phyloP scores from a whole-genome alignment of 441 rosid genomes.

The Brassica hybrid region DNA sequence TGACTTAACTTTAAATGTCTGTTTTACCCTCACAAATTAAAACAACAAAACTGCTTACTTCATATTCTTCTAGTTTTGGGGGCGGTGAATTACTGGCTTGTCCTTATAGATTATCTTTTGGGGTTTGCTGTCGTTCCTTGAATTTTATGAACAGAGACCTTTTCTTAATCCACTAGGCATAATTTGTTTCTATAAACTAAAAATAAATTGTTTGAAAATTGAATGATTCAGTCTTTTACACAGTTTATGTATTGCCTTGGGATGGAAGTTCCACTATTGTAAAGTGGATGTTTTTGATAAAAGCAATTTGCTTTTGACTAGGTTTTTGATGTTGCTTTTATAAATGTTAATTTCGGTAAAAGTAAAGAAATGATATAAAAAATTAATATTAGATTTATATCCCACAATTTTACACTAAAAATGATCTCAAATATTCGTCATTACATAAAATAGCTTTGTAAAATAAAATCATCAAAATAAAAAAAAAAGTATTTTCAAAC shows the following conservation, averaged over 20 bases:
- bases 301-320: too few species aligned
- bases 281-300: too few species aligned
- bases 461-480: background rate
- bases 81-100: background rate
- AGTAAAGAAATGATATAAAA: background rate
- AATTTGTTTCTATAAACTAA: background rate
- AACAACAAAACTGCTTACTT: background rate
- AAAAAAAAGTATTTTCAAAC: too few species aligned
- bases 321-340: too few species aligned
- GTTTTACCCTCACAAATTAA: background rate
- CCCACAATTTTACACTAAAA: background rate
- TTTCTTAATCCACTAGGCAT: too few species aligned
- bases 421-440: background rate
- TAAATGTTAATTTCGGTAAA: background rate
- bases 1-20: constrained; percentile 10
- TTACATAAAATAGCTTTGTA: background rate
- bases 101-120: background rate
- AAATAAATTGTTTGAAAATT: too few species aligned
- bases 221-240: too few species aligned
- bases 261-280: too few species aligned
- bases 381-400: background rate
- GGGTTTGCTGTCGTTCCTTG: background rate
- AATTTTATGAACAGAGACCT: background rate
- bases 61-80: background rate
- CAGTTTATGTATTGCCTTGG: too few species aligned